Conservation (phyloP, 495 filamentous ascomycete species). For the Chaetomium tenue region DNA sequence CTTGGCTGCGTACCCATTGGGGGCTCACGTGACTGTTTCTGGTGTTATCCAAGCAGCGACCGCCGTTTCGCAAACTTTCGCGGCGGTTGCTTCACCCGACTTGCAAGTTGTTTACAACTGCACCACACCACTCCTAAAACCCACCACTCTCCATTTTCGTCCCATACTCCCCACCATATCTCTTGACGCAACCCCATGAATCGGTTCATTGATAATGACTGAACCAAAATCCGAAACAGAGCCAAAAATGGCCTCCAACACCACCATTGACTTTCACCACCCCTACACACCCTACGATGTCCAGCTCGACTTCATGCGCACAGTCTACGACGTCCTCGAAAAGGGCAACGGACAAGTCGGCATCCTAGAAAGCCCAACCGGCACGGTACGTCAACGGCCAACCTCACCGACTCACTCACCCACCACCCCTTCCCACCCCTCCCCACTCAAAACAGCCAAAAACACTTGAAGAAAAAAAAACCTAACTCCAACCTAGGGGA, state of each 20-base stretch:
- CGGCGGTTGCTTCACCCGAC: background rate
- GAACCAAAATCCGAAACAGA: slow-evolving; percentile 7
- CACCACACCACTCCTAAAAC: background rate
- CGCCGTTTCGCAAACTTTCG: background rate
- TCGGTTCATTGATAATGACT: background rate
- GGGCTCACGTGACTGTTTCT: slow-evolving; percentile 6
- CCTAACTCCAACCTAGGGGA: slow-evolving; percentile 57
- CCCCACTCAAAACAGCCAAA: background rate
- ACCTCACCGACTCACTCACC: background rate
- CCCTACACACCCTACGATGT: slow-evolving; percentile 90
- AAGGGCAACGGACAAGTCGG: slow-evolving; percentile 73
- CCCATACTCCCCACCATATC: background rate
- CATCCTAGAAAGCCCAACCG: slow-evolving; percentile 93
- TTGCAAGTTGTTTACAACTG: background rate
- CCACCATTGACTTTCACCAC: slow-evolving; percentile 70
- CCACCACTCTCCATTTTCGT: background rate
- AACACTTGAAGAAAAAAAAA: background rate
- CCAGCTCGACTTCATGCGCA: slow-evolving; percentile 85
- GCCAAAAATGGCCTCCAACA: slow-evolving; percentile 7
- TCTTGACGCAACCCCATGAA: background rate
- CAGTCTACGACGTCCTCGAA: slow-evolving; percentile 79
- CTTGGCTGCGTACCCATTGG: background rate
- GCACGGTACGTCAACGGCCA: slow-evolving; percentile 48
- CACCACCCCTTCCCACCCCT: background rate
- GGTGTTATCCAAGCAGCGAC: background rate